Percentiles rank a stretch among this genome's conserved stretches.
Evolutionary conservation across 805 yeast species (phyloP).

Genomic region (Yarrowia sp.): DNA sequence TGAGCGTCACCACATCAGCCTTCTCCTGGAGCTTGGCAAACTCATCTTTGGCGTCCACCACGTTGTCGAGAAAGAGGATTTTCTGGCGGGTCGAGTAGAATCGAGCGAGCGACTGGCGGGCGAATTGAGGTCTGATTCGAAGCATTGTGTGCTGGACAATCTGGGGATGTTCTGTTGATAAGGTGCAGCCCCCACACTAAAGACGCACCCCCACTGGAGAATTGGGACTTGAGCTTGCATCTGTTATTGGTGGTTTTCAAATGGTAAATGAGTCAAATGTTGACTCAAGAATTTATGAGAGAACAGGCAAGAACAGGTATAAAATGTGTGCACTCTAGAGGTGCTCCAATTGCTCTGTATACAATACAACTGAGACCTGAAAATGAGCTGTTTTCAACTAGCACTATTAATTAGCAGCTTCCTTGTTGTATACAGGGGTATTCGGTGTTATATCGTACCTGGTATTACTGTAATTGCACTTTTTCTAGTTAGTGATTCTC

Average conservation of each 20-base stretch:
- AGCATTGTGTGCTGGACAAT: neutral
- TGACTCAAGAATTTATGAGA: neutral
- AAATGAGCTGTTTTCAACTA: too few species aligned
- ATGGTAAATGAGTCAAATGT: neutral
- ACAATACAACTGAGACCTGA: neutral
- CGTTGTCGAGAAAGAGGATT: conserved; percentile 64
- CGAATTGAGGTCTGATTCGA: neutral
- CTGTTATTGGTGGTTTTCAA: neutral
- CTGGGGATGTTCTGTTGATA: too few species aligned
- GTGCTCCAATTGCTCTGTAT: neutral
- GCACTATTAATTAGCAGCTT: too few species aligned
- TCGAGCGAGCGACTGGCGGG: conserved; percentile 4
- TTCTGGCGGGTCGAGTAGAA: conserved; percentile 46
- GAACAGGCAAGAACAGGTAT: too few species aligned
- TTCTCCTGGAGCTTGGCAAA: conserved; percentile 57
- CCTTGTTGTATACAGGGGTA: too few species aligned
- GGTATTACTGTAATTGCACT: too few species aligned
- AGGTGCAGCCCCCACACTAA: neutral
- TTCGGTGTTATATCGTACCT: too few species aligned
- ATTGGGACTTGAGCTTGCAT: neutral
- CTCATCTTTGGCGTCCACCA: conserved; percentile 58
- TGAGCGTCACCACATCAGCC: conserved; percentile 45
- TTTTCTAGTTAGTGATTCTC: too few species aligned
- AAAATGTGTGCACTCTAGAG: too few species aligned
- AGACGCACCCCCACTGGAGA: neutral